Conservation (phyloP, 345 rosid genomes). For the Jatropha curcas region DNA sequence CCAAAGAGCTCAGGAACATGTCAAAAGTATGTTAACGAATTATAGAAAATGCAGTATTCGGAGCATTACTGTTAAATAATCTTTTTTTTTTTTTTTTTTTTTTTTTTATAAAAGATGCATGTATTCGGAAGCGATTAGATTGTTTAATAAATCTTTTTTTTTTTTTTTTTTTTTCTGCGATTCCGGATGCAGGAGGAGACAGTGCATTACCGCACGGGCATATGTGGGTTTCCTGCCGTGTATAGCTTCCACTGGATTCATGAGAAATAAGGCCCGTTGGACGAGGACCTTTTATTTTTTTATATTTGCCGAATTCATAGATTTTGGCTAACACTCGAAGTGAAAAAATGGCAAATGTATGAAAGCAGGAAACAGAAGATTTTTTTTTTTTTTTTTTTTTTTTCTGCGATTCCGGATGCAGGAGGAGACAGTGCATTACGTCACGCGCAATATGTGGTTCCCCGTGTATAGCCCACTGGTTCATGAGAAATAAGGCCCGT, state of each 20-base stretch:
- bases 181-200: constrained; percentile 72
- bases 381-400: no score
- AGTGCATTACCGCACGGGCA: constrained; percentile 53
- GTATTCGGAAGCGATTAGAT: no score
- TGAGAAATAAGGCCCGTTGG: constrained; percentile 51
- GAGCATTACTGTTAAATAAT: no score
- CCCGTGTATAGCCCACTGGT: constrained; percentile 91
- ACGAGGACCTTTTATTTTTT: background rate
- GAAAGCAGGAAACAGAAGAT: constrained; percentile 10
- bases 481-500: constrained; percentile 64
- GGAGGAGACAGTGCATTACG: constrained; percentile 79
- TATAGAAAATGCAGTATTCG: no score
- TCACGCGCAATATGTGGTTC: constrained; percentile 80
- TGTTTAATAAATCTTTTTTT: no score
- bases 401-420: constrained; percentile 33
- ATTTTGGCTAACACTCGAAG: constrained; percentile 13
- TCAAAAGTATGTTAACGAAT: constrained; percentile 61
- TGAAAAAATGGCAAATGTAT: background rate
- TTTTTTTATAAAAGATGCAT: background rate
- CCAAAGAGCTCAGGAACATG: constrained; percentile 73
- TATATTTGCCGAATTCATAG: background rate
- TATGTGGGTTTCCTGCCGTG: constrained; percentile 95
- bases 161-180: background rate
- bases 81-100: no score
- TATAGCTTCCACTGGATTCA: constrained; percentile 96